Base-by-base conservation (phyloP, 345 rosid genomes). In the Cardamine occulta region DNA sequence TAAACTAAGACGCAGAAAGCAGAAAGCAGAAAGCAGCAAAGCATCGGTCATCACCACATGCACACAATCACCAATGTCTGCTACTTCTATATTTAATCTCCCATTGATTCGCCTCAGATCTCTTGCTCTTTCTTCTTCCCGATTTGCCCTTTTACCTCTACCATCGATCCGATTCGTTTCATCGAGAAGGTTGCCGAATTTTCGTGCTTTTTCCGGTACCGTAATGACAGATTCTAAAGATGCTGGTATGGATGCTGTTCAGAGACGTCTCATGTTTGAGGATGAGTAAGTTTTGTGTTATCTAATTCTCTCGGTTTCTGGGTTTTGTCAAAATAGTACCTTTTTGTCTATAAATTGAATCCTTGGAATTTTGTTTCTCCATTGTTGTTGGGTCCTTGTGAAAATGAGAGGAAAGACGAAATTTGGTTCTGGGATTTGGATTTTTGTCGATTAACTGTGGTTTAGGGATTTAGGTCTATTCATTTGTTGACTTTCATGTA, bases 191-290 rank as follows among this genome's bases (percentile, higher is more conserved):
- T 80, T 73, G 12, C 35, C 73, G 49, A 69, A 39, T 76, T 76
- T 59, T 26, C 76, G 61, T 47, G 66, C 67, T 74, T 47, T 68
- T 63, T 56, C 66, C 19, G 3, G 45, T 28, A 5, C 73, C 44
- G 19, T 74, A 60, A n/a, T 82, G 91, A 79, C 86, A 83, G 89
- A 74, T 12, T 82, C 84, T 66, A 78, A 82, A 71, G 77, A 92
- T 70, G 86, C 87, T 54, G 91, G 88, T 74, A 95, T 95, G 98
- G 98, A 95, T 80, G 99, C 96, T 55, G 99, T 95, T 76, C 99
- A 95, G 84, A 80, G 97, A 39, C 99, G 99, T 79, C 98, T 90
- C 84, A 95, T 95, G 99, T 93, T 93, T 32, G 98, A 93, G 35
- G 99, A 95, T 74, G 94, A 95, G 99, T 82, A 75, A 32, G 80